Evolutionary conservation across 1,284 basidiomycete species (phyloP).

Genomic region (Trichosporon sp.): DNA sequence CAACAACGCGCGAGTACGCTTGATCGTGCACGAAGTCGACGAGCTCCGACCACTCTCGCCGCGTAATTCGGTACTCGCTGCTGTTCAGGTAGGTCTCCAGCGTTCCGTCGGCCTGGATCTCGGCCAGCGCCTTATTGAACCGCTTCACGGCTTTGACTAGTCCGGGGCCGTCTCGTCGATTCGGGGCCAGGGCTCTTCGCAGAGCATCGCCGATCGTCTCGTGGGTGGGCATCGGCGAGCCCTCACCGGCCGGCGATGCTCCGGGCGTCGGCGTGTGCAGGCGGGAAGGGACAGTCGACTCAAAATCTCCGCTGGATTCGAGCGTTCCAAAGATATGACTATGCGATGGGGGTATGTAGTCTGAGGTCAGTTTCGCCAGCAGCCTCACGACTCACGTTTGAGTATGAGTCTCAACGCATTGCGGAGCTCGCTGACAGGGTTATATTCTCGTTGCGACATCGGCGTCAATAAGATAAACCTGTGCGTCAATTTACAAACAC

Average conservation of each 20-base stretch:
- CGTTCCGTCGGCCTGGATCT: conserved; percentile 51
- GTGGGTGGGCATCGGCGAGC: conserved; percentile 29
- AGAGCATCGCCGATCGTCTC: conserved; percentile 60
- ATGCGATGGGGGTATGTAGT: conserved; percentile 50
- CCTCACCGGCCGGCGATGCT: conserved; percentile 36
- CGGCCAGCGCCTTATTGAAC: conserved; percentile 59
- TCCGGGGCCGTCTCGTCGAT: conserved; percentile 59
- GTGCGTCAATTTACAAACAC: conserved; percentile 12
- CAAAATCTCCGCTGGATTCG: conserved; percentile 27
- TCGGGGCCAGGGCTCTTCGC: conserved; percentile 58
- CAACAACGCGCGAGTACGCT: conserved; percentile 62
- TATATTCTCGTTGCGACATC: conserved; percentile 53
- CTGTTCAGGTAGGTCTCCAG: conserved; percentile 43
- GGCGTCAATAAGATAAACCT: conserved; percentile 55
- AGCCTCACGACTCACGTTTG: conserved; percentile 40
- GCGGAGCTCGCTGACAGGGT: conserved; percentile 56
- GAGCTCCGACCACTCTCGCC: conserved; percentile 56
- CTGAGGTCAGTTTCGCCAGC: conserved; percentile 27
- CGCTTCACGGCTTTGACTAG: conserved; percentile 59
- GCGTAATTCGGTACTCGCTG: conserved; percentile 36
- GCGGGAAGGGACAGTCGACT: conserved; percentile 28
- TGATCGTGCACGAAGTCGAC: conserved; percentile 60
- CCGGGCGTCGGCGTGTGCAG: conserved; percentile 32
- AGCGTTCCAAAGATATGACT: conserved; percentile 50
- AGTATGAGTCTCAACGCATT: conserved; percentile 47